Base-by-base conservation (phyloP, 2,329 filamentous ascomycete species). In the Fusarium falciforme region DNA sequence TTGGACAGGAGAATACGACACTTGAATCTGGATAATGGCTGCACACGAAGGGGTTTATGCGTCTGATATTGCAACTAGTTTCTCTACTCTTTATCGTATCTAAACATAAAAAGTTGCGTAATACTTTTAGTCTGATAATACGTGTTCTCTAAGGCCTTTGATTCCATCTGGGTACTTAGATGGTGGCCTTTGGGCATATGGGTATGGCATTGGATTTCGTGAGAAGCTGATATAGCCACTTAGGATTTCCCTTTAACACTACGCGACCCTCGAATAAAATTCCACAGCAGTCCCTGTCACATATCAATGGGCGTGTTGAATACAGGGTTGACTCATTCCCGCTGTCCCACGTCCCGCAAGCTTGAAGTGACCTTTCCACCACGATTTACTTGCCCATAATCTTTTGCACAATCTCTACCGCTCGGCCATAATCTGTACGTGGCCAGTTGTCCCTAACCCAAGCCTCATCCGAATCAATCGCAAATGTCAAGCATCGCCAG, bases 401-500 rank as follows among this genome's bases (percentile, higher is more conserved):
- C 2, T n/a, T 12, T 17, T 7, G 16, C 5, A 67, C 11, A 29
- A 31, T 9, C 2, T 12, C 27, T 3, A 33, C 16, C 8, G 54
- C 42, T 2, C 16, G 14, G 5, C 11, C 3, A 9, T 67, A 61
- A 27, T 59, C 38, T 4, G 64, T 35, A 2, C n/a, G 49, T 6
- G 54, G 40, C 3, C 67, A 20, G 29, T 71, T 60, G 3, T 64
- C 35, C 10, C 33, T 25, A 12, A 71, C 70, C 60, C 57, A 68
- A 6, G 17, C 25, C 16, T 71, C 38, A 49, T 68, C 58, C 2
- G 60, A 11, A 40, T 72, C 67, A 36, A 72, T 62, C 16, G 68
- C 49, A 68, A 68, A 68, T 1, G 60, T 58, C n/a, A 71, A 22
- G 20, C 68, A 71, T 16, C 69, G 54, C 70, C 67, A 71, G 14